Evolutionary conservation across 768 basidiomycete species (phyloP).

Genomic region (Myochromella boudieri): DNA sequence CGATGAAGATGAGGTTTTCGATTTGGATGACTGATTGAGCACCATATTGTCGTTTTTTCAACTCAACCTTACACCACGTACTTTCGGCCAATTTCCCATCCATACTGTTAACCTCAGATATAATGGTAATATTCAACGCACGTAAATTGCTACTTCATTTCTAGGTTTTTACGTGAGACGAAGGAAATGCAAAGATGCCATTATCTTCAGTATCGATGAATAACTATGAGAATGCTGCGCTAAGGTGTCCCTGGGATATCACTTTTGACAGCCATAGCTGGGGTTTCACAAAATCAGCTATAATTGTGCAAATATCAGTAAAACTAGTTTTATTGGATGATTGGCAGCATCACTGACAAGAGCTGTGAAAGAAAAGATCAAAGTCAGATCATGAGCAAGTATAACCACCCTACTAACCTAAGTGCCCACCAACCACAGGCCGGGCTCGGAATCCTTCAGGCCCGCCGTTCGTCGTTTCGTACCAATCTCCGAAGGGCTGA

Average conservation of each 20-base stretch:
- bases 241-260: background rate
- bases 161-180: too few species aligned
- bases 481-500: slow-evolving; percentile 48
- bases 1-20: slow-evolving; percentile 59
- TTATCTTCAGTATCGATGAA: too few species aligned
- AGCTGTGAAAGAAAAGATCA: slow-evolving; percentile 10
- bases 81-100: too few species aligned
- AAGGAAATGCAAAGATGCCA: too few species aligned
- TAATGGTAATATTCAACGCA: too few species aligned
- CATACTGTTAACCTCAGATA: too few species aligned
- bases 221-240: too few species aligned
- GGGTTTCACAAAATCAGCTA: slow-evolving; percentile 14
- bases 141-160: too few species aligned
- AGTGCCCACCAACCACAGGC: slow-evolving; percentile 58
- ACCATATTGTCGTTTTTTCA: too few species aligned
- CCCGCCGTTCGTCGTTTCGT: slow-evolving; percentile 50
- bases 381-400: slow-evolving; percentile 12
- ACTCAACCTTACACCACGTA: too few species aligned
- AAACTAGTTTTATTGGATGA: background rate
- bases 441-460: slow-evolving; percentile 53
- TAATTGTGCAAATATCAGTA: background rate
- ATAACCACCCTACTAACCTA: slow-evolving; percentile 35
- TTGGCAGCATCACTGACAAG: slow-evolving; percentile 10
- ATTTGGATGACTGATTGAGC: slow-evolving; percentile 44
- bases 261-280: background rate